Conservation (phyloP, 257 asterid species). For the Solanum sparsipilum region DNA sequence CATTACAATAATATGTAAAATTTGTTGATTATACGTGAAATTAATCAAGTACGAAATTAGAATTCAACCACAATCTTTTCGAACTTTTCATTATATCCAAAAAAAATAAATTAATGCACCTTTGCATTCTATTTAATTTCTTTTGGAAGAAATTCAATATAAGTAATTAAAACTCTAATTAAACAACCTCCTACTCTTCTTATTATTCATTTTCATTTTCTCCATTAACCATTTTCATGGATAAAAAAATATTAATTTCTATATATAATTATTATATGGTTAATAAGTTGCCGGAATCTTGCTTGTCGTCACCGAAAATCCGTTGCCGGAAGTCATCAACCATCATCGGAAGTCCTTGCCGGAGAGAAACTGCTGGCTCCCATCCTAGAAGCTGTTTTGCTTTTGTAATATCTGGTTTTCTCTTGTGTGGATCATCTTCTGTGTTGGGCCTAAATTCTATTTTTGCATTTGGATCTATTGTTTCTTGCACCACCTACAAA, state of each 20-base stretch:
- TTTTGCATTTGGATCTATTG: slow-evolving; percentile 63
- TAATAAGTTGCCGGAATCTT: background rate
- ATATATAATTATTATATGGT: background rate
- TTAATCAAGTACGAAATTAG: background rate
- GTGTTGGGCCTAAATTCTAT: slow-evolving; percentile 73
- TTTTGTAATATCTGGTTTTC: slow-evolving; percentile 82
- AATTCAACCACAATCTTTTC: background rate
- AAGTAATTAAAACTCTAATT: background rate
- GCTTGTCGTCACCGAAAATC: slow-evolving; percentile 24
- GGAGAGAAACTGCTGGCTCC: slow-evolving; percentile 60
- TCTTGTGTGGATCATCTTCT: slow-evolving; percentile 82
- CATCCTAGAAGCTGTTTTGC: slow-evolving; percentile 69
- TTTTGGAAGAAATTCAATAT: background rate
- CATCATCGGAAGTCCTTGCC: slow-evolving; percentile 82
- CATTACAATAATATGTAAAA: background rate
- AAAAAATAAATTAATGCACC: background rate
- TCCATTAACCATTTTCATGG: background rate
- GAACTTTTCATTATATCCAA: background rate
- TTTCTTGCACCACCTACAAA: slow-evolving; percentile 76
- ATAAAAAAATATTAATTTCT: background rate
- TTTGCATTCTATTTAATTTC: background rate
- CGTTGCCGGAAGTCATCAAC: slow-evolving; percentile 69
- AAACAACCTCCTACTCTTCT: background rate
- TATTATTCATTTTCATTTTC: background rate
- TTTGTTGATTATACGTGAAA: background rate